Evolutionary conservation across 179 eudicot species (phyloP).

Genomic region (Corrigiola litoralis): DNA sequence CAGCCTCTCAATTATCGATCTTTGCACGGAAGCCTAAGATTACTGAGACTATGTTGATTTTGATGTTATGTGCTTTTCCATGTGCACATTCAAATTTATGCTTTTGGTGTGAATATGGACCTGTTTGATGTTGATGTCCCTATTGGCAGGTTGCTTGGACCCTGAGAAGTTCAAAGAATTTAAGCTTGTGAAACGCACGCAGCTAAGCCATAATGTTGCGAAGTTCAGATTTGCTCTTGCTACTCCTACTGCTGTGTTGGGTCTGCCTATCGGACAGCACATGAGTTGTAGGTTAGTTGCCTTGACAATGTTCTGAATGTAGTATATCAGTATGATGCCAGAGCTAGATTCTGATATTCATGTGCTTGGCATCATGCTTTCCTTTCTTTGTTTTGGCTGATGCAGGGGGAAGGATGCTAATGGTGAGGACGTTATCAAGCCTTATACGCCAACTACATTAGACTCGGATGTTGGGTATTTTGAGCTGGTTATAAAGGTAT

Average conservation of each 20-base stretch:
- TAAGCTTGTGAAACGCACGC: constrained; percentile 75
- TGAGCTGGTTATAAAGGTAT: constrained; percentile 89
- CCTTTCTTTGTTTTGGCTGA: background rate
- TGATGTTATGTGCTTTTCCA: background rate
- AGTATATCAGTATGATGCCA: background rate
- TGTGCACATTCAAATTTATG: background rate
- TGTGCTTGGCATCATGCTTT: background rate
- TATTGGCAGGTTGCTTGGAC: constrained; percentile 61
- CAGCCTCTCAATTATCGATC: no score
- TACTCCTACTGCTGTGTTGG: constrained; percentile 79
- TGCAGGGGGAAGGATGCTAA: constrained; percentile 80
- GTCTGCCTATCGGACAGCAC: constrained; percentile 97
- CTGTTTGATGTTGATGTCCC: no score
- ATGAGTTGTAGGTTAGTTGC: constrained; percentile 79
- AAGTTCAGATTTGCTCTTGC: constrained; percentile 84
- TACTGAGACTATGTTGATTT: no score
- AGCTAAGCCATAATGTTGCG: constrained; percentile 92
- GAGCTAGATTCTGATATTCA: background rate
- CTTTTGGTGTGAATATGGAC: background rate
- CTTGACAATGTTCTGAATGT: background rate
- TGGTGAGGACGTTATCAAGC: constrained; percentile 82
- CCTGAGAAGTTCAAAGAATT: constrained; percentile 75
- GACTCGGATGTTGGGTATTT: constrained; percentile 88
- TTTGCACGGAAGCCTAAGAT: no score
- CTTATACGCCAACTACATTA: constrained; percentile 94